Conservation (phyloP, 805 yeast genomes). For the Metschnikowia gruessii region DNA sequence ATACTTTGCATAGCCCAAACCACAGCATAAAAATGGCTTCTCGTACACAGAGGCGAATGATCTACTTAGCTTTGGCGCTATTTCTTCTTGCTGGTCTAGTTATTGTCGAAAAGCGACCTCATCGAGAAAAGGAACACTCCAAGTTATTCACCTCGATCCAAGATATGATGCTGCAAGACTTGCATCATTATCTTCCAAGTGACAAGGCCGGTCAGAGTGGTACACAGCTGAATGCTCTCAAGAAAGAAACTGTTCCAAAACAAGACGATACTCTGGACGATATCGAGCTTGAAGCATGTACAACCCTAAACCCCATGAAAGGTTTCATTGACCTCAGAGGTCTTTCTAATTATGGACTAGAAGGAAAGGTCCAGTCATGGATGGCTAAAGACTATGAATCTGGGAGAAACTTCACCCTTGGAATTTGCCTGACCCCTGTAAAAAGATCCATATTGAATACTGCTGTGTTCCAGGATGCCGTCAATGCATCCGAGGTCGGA, state of each 20-base stretch:
- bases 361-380: constrained; percentile 53
- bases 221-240: neutral
- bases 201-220: neutral
- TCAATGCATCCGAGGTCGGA: constrained; percentile 48
- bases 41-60: constrained; percentile 13
- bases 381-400: constrained; percentile 67
- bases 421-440: constrained; percentile 63
- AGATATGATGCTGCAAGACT: constrained; percentile 9
- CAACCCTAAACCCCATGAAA: constrained; percentile 41
- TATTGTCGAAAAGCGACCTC: constrained; percentile 18
- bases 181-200: constrained; percentile 1
- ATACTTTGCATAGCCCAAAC: neutral
- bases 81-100: constrained; percentile 19
- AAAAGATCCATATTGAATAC: constrained; percentile 25
- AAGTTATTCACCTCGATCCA: constrained; percentile 13
- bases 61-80: constrained; percentile 10
- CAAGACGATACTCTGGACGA: constrained; percentile 5
- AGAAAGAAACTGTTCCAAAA: neutral
- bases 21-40: constrained; percentile 11
- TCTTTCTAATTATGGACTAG: constrained; percentile 46
- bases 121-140: constrained; percentile 8
- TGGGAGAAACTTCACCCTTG: constrained; percentile 68
- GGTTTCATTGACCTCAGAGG: constrained; percentile 52
- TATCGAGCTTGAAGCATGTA: constrained; percentile 35
- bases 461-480: constrained; percentile 36